Conservation (phyloP, 345 rosid genomes). For the Salix dunnii region DNA sequence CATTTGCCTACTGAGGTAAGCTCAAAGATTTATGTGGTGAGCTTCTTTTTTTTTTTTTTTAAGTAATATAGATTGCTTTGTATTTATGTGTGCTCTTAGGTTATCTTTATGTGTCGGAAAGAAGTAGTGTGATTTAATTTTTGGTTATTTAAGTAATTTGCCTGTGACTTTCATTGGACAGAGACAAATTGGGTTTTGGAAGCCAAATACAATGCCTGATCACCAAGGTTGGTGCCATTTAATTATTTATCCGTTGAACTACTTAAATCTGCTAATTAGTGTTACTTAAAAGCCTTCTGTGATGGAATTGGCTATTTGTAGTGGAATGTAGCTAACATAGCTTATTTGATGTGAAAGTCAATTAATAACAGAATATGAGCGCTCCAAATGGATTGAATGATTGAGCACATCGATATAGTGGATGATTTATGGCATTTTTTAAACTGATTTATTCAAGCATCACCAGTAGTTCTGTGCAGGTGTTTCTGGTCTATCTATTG, state of each 20-base stretch:
- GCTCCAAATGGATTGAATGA: conserved; percentile 6
- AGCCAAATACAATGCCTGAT: conserved; percentile 46
- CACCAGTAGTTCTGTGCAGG: neutral
- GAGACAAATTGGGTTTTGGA: conserved; percentile 68
- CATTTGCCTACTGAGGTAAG: conserved; percentile 50
- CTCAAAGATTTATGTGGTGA: neutral
- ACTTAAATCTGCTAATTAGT: conserved; percentile 3
- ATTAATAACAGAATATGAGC: neutral
- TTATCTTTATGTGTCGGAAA: neutral
- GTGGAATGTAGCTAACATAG: conserved; percentile 1
- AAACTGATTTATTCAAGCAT: neutral
- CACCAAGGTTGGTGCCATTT: conserved; percentile 49
- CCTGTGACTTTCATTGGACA: conserved; percentile 37
- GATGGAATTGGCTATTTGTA: neutral
- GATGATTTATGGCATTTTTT: neutral
- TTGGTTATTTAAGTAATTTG: conserved; percentile 17
- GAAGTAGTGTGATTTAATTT: conserved; percentile 2
- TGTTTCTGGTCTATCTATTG: neutral
- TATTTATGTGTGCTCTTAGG: neutral
- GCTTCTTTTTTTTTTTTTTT: neutral
- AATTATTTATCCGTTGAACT: conserved; percentile 11
- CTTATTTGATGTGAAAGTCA: conserved; percentile 3
- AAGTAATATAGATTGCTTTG: neutral
- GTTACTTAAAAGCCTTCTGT: neutral
- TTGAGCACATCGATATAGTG: neutral